Percentiles rank a stretch among this genome's conserved stretches.
Conservation (phyloP, 176 grass and related monocot species). For the Aegilops tauschii region DNA sequence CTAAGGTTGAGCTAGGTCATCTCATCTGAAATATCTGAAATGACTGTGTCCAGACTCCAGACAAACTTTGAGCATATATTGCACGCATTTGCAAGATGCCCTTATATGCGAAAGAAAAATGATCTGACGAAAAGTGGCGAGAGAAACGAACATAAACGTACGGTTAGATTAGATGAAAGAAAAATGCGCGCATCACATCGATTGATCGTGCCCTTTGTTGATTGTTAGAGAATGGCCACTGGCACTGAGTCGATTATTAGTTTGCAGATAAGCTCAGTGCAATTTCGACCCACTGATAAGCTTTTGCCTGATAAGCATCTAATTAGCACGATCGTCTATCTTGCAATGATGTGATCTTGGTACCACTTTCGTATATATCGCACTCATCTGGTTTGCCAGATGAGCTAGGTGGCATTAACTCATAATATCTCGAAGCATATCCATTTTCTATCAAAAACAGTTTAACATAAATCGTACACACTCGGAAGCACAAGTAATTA, state of each 20-base stretch:
- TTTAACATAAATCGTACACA: no score
- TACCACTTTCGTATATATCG: neutral
- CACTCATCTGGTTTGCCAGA: neutral
- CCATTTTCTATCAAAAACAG: no score
- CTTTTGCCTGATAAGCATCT: constrained; percentile 21
- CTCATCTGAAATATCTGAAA: neutral
- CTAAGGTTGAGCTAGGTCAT: neutral
- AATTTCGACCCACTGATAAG: neutral
- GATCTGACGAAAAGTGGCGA: neutral
- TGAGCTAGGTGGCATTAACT: neutral
- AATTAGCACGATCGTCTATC: neutral
- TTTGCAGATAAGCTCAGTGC: constrained; percentile 4
- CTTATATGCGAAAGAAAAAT: neutral
- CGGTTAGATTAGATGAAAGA: neutral
- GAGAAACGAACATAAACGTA: neutral
- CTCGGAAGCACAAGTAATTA: no score
- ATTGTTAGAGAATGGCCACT: neutral
- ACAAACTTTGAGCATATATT: constrained; percentile 2
- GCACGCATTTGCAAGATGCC: neutral
- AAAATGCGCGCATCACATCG: neutral
- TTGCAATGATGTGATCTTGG: neutral
- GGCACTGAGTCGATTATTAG: neutral
- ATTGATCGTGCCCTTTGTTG: neutral
- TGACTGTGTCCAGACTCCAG: neutral
- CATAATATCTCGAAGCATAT: neutral